These are phyloP conservation scores for Quercus lobata DNA, from an alignment of 331 rosid species.

Conservation along the genomic window DNA sequence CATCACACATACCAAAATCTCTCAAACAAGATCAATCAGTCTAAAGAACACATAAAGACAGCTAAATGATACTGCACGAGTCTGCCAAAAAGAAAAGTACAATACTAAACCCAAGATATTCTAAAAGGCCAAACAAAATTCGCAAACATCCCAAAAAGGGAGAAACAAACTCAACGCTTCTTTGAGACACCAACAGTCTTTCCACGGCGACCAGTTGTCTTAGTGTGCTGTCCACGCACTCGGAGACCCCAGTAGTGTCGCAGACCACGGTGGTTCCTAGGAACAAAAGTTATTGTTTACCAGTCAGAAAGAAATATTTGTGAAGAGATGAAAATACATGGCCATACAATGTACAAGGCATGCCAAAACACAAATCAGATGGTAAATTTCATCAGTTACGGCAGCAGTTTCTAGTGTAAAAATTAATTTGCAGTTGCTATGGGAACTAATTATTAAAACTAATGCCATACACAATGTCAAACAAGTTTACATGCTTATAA, in stretches of 20 bases:
- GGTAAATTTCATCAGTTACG: neutral
- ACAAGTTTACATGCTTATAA: neutral
- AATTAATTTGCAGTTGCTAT: too few species aligned
- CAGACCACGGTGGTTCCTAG: slow-evolving; percentile 73
- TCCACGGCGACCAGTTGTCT: slow-evolving; percentile 71
- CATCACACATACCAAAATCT: neutral
- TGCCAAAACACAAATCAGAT: neutral
- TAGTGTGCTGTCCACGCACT: slow-evolving; percentile 79
- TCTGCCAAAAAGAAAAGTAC: slow-evolving; percentile 10
- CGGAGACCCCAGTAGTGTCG: slow-evolving; percentile 85
- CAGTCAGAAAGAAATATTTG: neutral
- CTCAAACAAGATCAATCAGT: neutral
- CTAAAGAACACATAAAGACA: neutral
- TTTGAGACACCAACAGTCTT: slow-evolving; percentile 81
- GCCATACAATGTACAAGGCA: neutral
- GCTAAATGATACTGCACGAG: slow-evolving; percentile 6
- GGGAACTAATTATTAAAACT: too few species aligned
- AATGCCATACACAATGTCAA: too few species aligned
- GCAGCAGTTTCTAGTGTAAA: too few species aligned
- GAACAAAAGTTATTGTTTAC: neutral
- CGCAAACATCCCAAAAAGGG: slow-evolving; percentile 8
- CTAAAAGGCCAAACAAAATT: slow-evolving; percentile 10
- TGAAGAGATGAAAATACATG: neutral
- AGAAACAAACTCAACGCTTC: slow-evolving; percentile 40
- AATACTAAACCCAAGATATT: slow-evolving; percentile 3